A percentile compares a stretch with the other conserved stretches of the same genome.
Evolutionary conservation across 1,284 basidiomycete genomes (phyloP).

Genomic region (Termitomyces sp.): DNA sequence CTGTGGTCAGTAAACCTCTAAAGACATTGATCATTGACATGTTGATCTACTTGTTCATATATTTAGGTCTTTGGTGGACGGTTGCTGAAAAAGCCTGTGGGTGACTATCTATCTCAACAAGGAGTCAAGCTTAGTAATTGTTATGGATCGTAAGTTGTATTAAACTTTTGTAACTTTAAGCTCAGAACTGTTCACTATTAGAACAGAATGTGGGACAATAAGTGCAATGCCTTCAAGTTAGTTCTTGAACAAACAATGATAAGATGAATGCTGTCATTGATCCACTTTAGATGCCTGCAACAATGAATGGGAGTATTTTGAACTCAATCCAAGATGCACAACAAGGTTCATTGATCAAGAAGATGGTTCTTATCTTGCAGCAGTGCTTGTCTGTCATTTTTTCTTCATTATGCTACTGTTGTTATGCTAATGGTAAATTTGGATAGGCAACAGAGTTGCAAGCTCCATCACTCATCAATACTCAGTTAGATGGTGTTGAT

Average conservation of each 20-base stretch:
- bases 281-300: too few relatives aligned
- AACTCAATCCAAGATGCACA: not conserved
- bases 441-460: not conserved
- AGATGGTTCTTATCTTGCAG: not conserved
- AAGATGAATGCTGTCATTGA: too few relatives aligned
- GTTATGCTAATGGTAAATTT: too few relatives aligned
- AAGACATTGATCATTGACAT: too few relatives aligned
- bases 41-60: too few relatives aligned
- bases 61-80: not conserved
- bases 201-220: not conserved
- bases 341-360: not conserved
- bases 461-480: conserved; percentile 16
- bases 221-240: not conserved
- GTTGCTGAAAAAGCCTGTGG: not conserved
- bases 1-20: not conserved
- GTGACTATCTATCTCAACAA: not conserved
- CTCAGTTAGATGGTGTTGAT: conserved; percentile 19
- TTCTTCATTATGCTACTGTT: too few relatives aligned
- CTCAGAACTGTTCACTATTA: not conserved
- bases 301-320: not conserved
- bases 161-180: not conserved
- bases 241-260: not conserved
- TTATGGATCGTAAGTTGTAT: not conserved
- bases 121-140: not conserved
- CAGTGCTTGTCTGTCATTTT: not conserved